Percentiles rank a stretch among this genome's conserved stretches.
Evolutionary conservation across 352 stramenopile species (phyloP).

Genomic region (Thraustotheca clavata): DNA sequence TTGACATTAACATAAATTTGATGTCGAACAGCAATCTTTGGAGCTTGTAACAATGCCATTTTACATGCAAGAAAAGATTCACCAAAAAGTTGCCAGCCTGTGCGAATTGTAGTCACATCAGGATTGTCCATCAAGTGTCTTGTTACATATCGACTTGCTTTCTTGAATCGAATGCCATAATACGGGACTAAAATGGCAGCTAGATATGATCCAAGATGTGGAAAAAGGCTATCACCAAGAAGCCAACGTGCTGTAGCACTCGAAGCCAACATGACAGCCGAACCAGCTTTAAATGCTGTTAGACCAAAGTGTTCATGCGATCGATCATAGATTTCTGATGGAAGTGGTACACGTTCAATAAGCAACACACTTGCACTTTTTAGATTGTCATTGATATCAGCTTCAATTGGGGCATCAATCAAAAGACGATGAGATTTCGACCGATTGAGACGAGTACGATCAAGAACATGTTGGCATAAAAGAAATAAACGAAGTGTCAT

Average conservation of each 20-base stretch:
- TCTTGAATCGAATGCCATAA: constrained; percentile 65
- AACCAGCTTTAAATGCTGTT: constrained; percentile 76
- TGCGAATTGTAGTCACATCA: constrained; percentile 77
- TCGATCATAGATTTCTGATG: constrained; percentile 74
- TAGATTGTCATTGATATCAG: constrained; percentile 81
- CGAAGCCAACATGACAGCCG: constrained; percentile 63
- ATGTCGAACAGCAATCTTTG: constrained; percentile 53
- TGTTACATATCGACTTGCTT: constrained; percentile 62
- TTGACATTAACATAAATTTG: constrained; percentile 54
- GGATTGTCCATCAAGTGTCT: constrained; percentile 73
- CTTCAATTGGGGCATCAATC: constrained; percentile 76
- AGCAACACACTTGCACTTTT: constrained; percentile 78
- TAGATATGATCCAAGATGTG: constrained; percentile 44
- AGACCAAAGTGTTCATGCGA: constrained; percentile 73
- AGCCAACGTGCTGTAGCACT: constrained; percentile 72
- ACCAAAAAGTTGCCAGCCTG: constrained; percentile 75
- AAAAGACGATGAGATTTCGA: constrained; percentile 61
- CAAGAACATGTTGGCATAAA: constrained; percentile 73
- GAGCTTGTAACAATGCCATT: constrained; percentile 51
- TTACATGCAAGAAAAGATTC: constrained; percentile 65
- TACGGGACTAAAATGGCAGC: constrained; percentile 69
- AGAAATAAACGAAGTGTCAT: constrained; percentile 77
- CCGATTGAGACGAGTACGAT: constrained; percentile 57
- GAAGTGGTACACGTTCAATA: constrained; percentile 69
- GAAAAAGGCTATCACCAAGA: constrained; percentile 42